A percentile compares a stretch with the other conserved stretches of the same genome.
Evolutionary conservation across 176 grass and related monocot genomes (phyloP).

Genomic region (Rhipidocladum racemiflorum): DNA sequence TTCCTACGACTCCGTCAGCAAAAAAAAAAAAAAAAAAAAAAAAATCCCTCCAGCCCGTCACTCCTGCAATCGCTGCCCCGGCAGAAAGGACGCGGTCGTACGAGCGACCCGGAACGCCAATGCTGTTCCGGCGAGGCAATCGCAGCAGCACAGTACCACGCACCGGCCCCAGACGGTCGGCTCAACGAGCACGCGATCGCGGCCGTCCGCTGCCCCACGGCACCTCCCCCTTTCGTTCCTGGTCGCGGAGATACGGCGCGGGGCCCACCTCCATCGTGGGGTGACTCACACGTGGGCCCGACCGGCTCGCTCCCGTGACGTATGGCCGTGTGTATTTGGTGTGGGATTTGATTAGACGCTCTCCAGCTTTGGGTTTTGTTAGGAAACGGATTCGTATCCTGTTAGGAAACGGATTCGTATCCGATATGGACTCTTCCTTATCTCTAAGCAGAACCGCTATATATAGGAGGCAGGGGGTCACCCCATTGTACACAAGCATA

Average conservation of each 20-base stretch:
- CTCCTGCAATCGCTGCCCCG: not conserved
- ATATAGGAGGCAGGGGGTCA: too few species aligned
- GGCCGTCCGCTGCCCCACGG: slow-evolving; percentile 22
- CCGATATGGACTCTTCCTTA: too few species aligned
- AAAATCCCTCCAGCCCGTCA: not conserved
- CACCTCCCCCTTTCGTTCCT: not conserved
- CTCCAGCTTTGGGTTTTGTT: too few species aligned
- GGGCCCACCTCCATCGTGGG: slow-evolving; percentile 44
- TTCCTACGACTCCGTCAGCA: too few species aligned
- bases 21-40: too few species aligned
- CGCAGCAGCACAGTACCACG: not conserved
- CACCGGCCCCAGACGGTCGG: slow-evolving; percentile 8
- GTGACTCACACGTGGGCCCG: slow-evolving; percentile 37
- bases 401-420: too few species aligned
- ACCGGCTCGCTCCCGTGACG: not conserved
- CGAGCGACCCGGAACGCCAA: not conserved
- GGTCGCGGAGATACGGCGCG: slow-evolving; percentile 35
- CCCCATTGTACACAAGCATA: too few species aligned
- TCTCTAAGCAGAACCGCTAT: too few species aligned
- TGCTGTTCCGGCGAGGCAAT: not conserved
- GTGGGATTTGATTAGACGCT: slow-evolving; percentile 1
- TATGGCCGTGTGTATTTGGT: not conserved
- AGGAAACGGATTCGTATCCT: too few species aligned
- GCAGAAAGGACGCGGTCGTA: not conserved
- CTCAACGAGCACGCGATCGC: not conserved